Evolutionary conservation across 208 protist species (phyloP).

Genomic region (Tritrichomonas musculus): DNA sequence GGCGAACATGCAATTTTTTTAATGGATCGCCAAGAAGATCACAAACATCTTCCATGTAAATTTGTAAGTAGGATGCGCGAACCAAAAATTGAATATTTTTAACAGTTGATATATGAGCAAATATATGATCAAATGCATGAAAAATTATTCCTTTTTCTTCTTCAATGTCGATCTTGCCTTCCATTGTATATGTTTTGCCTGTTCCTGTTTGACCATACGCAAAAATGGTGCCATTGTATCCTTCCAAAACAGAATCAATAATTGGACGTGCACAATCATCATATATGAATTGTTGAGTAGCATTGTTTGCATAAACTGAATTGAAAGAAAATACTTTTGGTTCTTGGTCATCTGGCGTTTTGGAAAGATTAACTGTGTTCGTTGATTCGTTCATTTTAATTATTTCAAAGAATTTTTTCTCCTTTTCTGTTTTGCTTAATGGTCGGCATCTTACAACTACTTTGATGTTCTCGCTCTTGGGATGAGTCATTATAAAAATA

Average conservation of each 20-base stretch:
- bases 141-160: conserved; percentile 31
- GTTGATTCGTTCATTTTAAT: neutral
- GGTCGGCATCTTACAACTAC: neutral
- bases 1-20: conserved; percentile 19
- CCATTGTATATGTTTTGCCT: too few relatives aligned
- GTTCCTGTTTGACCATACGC: conserved; percentile 52
- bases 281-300: conserved; percentile 22
- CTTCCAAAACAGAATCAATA: conserved; percentile 48
- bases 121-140: conserved; percentile 36
- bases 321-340: neutral
- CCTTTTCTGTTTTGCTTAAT: neutral
- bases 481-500: neutral
- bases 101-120: conserved; percentile 17
- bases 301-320: neutral
- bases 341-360: neutral
- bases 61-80: conserved; percentile 49
- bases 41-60: conserved; percentile 55
- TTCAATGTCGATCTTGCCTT: neutral
- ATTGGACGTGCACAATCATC: conserved; percentile 31
- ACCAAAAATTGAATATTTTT: conserved; percentile 42
- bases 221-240: conserved; percentile 52
- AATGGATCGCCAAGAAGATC: conserved; percentile 48
- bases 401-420: neutral
- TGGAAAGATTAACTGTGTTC: neutral
- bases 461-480: neutral